Evolutionary conservation across 73 alveolate genomes (phyloP), one percentile per base, ranked within the genome.

Genomic region (Breviolum minutum): DNA sequence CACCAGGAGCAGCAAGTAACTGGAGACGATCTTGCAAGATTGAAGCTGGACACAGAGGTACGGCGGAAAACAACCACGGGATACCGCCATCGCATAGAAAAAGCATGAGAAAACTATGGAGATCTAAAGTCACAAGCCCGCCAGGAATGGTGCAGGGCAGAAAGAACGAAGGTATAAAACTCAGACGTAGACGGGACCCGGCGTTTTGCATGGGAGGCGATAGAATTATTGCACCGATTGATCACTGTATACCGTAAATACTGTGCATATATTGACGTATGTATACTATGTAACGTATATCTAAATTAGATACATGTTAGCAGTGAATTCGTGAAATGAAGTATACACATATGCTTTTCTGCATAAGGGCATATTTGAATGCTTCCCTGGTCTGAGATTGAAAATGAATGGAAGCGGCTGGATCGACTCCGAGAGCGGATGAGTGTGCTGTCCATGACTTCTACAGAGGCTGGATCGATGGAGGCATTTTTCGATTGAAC

Each of bases 1-100:
- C n/a, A n/a, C n/a, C 88, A 91, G 97, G 97, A 91, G 88, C 97
- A 91, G 88, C 97, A 91, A 82, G 89, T 79, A 24, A 91, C 97
- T 79, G 84, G 88, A 29, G 97, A 91, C 82, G 97, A 91, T 26
- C 88, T 91, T 26, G 76, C 97, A 24, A 62, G 97, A 79, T 40
- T 91, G 89, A 91, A 91, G 97, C 88, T 91, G 76, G 97, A 91
- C 80, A 91, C 97, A 63, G 97, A 91, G 97, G 97, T 20, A 40
- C 69, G 8, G 70, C 17, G 77, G n/a, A 1, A 40, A 40, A 40
- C 54, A 40, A 40, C 3, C 54, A 40, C 3, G 54, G 3, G 54
- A 40, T 40, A 40, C 54, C 54, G 54, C 54, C 54, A 40, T 3
- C 0, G 54, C 54, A 40, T 40, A 40, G 54, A 40, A 22, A n/a